phyloP scores from a whole-genome alignment of 2,329 filamentous ascomycete genomes.

The Alternaria incomplexa region DNA sequence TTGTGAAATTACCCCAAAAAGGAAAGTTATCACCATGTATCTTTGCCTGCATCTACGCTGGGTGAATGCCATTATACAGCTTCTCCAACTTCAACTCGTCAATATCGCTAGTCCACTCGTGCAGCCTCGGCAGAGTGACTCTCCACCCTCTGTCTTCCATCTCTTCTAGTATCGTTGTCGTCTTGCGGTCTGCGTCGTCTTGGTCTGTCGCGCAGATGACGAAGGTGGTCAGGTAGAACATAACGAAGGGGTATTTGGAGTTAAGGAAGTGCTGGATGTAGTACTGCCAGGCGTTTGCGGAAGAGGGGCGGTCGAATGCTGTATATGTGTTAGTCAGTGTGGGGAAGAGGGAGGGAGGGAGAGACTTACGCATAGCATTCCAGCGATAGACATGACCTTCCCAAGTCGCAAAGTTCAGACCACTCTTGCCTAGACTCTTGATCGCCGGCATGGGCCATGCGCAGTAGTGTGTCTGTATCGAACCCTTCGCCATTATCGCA shows the following conservation, averaged over 20 bases:
- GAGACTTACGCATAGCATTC: slow-evolving; percentile 35
- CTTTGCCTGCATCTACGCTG: no score
- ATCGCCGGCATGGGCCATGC: slow-evolving; percentile 41
- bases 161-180: slow-evolving; percentile 20
- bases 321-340: no score
- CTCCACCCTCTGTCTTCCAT: slow-evolving; percentile 17
- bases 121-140: no score
- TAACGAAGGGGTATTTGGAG: slow-evolving; percentile 34
- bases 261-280: slow-evolving; percentile 39
- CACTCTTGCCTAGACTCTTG: slow-evolving; percentile 26
- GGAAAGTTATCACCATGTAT: no score
- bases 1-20: no score
- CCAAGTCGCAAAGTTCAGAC: slow-evolving; percentile 32
- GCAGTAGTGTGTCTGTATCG: slow-evolving; percentile 36
- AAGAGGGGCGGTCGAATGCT: slow-evolving; percentile 35
- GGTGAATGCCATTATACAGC: no score
- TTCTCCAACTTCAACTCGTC: no score
- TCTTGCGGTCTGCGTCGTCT: slow-evolving; percentile 26
- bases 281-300: slow-evolving; percentile 39
- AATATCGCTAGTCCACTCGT: no score
- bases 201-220: slow-evolving; percentile 30
- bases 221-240: slow-evolving; percentile 37
- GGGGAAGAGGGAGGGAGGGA: no score
- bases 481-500: slow-evolving; percentile 36
- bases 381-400: slow-evolving; percentile 41